Conservation (phyloP, 2,329 filamentous ascomycete species). For the Incumbomyces delicatus region DNA sequence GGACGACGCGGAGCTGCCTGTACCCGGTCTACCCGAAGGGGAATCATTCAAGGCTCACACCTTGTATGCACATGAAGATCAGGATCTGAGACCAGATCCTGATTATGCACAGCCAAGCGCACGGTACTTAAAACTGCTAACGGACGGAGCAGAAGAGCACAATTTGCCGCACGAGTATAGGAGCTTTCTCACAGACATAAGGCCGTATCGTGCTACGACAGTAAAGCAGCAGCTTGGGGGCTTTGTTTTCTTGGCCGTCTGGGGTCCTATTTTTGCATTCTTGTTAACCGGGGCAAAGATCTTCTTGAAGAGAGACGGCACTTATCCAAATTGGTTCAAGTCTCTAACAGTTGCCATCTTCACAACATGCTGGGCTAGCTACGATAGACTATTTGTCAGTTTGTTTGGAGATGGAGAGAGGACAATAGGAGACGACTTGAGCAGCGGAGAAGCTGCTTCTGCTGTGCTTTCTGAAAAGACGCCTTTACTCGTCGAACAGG, state of each 20-base stretch:
- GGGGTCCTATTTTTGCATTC: slow-evolving; percentile 48
- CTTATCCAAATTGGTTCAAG: slow-evolving; percentile 58
- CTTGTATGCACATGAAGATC: slow-evolving; percentile 55
- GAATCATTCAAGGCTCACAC: slow-evolving; percentile 74
- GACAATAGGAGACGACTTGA: slow-evolving; percentile 29
- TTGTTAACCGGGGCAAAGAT: slow-evolving; percentile 38
- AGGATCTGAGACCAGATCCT: slow-evolving; percentile 48
- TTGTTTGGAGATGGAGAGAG: slow-evolving; percentile 82
- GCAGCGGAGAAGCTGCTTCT: slow-evolving; percentile 1
- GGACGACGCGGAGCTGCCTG: slow-evolving; percentile 40
- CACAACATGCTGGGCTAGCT: slow-evolving; percentile 51
- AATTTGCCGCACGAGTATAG: slow-evolving; percentile 70
- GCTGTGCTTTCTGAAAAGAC: slow-evolving; percentile 11
- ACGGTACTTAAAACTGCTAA: slow-evolving; percentile 74
- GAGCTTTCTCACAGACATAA: slow-evolving; percentile 58
- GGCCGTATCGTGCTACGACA: slow-evolving; percentile 61
- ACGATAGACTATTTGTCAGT: slow-evolving; percentile 54
- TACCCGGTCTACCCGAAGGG: slow-evolving; percentile 44
- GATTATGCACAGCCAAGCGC: slow-evolving; percentile 72
- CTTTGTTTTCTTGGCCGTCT: slow-evolving; percentile 50
- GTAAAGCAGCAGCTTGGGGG: slow-evolving; percentile 57
- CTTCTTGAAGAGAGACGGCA: slow-evolving; percentile 58
- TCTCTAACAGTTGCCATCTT: slow-evolving; percentile 44
- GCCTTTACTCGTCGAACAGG: slow-evolving; percentile 7
- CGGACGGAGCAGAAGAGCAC: slow-evolving; percentile 68